Conservation (phyloP, 108 stramenopile species). For the Parmales sp. region DNA sequence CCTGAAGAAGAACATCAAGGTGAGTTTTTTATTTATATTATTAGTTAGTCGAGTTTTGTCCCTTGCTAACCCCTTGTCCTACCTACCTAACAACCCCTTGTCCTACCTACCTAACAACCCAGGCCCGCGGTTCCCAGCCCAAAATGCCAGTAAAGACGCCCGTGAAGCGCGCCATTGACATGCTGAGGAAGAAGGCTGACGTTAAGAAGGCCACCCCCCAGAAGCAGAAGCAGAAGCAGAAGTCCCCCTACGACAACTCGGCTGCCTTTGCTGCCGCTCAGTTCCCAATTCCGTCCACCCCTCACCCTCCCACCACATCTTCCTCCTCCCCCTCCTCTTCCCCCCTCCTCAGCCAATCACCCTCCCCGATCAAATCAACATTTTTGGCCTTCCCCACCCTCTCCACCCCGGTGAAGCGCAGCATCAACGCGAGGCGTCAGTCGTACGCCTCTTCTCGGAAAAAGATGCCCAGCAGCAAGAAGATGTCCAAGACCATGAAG, state of each 20-base stretch:
- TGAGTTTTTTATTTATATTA: no score
- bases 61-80: no score
- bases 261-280: no score
- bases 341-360: neutral
- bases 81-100: no score
- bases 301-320: neutral
- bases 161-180: neutral
- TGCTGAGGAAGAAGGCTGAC: neutral
- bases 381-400: no score
- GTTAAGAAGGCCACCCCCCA: slow-evolving; percentile 4
- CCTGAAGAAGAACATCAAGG: neutral
- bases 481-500: neutral
- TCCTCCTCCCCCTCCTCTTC: neutral
- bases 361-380: neutral
- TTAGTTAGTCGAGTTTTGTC: no score
- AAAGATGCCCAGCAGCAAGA: neutral
- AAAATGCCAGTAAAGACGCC: neutral
- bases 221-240: no score
- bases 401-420: neutral
- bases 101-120: no score
- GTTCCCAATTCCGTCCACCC: neutral
- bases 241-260: no score
- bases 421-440: neutral
- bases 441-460: no score
- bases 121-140: no score